Base-by-base conservation (phyloP, 768 basidiomycete genomes). In the Amyloporia xantha region DNA sequence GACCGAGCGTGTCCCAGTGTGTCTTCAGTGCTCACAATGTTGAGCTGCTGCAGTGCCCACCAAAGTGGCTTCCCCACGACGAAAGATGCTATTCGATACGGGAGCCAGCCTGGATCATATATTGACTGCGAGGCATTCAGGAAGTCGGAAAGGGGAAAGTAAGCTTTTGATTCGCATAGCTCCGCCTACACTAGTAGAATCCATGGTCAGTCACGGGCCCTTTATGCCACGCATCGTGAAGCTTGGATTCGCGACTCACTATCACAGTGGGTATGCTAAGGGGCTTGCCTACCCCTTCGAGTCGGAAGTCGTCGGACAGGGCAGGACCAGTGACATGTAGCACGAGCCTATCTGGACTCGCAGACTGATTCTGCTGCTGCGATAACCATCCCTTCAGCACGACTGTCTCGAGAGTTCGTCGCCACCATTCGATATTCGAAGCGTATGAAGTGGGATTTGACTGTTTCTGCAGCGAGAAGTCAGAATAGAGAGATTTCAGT, bases 371-470 rank as follows among this genome's bases (percentile, higher is more conserved):
- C 9, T 35, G 37, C 7, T 55, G 46, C 3, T 61, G 62, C 35
- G 51, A 53, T 21, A 86, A 81, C 59, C 80, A 67, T 1, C 85
- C 85, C 21, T 69, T 71, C 46, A 71, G 62, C n/a, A 84, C 77
- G 33, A 86, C 60, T 13, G 70, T 69, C 56, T 86, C 77, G 7
- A 92, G 71, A 0, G 81, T 78, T 39, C 70, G 68, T 27, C 77
- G 79, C 94, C 94, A 97, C 93, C 93, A 97, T 47, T 84, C 79
- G 25, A 91, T 70, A 59, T 89, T 88, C 10, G 89, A 79, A 42
- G 79, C 68, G 63, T 84, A 96, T 3, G 89, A 83, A 1, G 84
- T 76, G 0, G 91, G 86, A 63, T 97, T 94, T 1, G 90, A 85
- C 41, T 79, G 71, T 58, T 86, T 89, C 67, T 94, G 91, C 11